phyloP scores from a whole-genome alignment of 2,329 filamentous ascomycete genomes.

The Ustilaginoidea virens region DNA sequence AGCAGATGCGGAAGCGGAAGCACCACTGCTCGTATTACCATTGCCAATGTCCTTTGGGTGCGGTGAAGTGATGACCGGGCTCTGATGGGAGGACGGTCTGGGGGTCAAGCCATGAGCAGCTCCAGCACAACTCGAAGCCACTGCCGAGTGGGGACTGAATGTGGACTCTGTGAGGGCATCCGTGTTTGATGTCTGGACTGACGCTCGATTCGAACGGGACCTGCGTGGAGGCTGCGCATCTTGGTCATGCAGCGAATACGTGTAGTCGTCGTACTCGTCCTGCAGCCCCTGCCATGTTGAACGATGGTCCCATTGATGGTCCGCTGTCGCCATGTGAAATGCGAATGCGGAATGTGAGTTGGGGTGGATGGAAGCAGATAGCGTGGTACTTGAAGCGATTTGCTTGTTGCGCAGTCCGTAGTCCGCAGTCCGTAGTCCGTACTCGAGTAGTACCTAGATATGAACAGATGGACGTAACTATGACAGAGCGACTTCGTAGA shows the following conservation, averaged over 20 bases:
- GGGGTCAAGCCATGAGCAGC: constrained; percentile 37
- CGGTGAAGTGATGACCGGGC: constrained; percentile 16
- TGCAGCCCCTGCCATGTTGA: constrained; percentile 21
- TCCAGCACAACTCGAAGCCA: constrained; percentile 31
- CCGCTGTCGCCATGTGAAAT: no score
- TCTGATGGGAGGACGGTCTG: constrained; percentile 41
- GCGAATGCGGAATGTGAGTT: no score
- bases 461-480: no score
- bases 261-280: constrained; percentile 5
- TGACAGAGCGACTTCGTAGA: no score
- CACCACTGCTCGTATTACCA: neutral
- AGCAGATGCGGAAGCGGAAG: neutral
- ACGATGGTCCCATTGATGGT: constrained; percentile 45
- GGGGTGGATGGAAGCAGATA: no score
- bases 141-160: constrained; percentile 41
- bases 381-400: no score
- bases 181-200: constrained; percentile 38
- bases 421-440: no score
- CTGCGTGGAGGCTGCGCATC: constrained; percentile 25
- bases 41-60: constrained; percentile 4
- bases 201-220: constrained; percentile 33
- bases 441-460: no score
- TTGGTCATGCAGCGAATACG: constrained; percentile 3
- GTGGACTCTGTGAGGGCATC: constrained; percentile 42
- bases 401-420: no score